phyloP scores from a whole-genome alignment of 768 basidiomycete genomes.

The Cyathus striatus region DNA sequence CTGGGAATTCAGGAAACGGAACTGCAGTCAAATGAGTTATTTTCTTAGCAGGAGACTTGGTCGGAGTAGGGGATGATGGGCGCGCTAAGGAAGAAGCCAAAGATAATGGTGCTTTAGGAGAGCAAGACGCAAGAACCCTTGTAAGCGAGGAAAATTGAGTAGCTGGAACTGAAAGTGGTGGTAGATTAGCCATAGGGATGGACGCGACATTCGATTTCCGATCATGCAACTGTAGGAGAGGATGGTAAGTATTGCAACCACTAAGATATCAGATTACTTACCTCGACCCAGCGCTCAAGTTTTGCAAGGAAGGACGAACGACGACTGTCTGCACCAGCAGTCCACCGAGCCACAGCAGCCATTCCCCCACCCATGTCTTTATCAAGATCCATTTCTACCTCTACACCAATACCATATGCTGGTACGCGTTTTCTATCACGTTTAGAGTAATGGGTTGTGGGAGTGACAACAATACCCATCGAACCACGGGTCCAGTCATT shows the following conservation, averaged over 20 bases:
- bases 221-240: conserved; percentile 48
- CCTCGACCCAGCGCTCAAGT: conserved; percentile 61
- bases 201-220: conserved; percentile 22
- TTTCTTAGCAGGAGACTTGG: conserved; percentile 35
- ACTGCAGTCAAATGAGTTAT: conserved; percentile 31
- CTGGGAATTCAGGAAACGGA: conserved; percentile 46
- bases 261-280: conserved; percentile 19
- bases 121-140: conserved; percentile 64
- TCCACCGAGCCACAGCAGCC: conserved; percentile 88
- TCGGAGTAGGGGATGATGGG: conserved; percentile 27
- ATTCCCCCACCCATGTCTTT: conserved; percentile 79
- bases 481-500: conserved; percentile 77
- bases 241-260: conserved; percentile 2
- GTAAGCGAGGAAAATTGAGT: conserved; percentile 71
- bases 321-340: conserved; percentile 60
- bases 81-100: conserved; percentile 35
- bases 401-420: conserved; percentile 82
- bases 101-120: conserved; percentile 52
- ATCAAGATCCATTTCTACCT: conserved; percentile 82
- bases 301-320: conserved; percentile 54
- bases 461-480: conserved; percentile 73
- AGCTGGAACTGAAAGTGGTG: conserved; percentile 42
- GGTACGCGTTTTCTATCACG: conserved; percentile 60
- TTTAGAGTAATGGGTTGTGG: conserved; percentile 71
- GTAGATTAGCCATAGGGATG: conserved; percentile 63